These are phyloP conservation scores for Endogone sp. DNA, from an alignment of 192 early-diverging fungal species.

Conservation along the genomic window DNA sequence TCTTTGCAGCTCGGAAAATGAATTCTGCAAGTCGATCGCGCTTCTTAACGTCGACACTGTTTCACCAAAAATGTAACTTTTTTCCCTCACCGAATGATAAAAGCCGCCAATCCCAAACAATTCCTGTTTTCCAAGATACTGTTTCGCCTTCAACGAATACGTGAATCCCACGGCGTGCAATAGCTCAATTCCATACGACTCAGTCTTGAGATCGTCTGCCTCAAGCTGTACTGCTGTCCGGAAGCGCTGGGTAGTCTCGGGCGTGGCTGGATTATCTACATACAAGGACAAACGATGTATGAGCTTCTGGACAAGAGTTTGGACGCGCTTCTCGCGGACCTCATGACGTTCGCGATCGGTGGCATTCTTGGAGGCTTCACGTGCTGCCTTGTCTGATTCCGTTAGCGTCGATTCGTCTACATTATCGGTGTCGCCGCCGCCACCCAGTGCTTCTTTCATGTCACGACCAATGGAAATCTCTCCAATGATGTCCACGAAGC, in stretches of 20 bases:
- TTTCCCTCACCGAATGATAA: constrained; percentile 76
- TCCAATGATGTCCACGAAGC: constrained; percentile 96
- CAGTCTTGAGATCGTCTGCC: constrained; percentile 83
- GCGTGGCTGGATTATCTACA: constrained; percentile 42
- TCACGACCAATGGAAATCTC: constrained; percentile 95
- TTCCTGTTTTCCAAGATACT: constrained; percentile 67
- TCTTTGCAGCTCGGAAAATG: constrained; percentile 84
- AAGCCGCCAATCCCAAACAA: constrained; percentile 70
- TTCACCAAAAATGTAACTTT: constrained; percentile 86
- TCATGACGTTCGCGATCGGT: constrained; percentile 59
- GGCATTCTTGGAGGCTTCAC: constrained; percentile 50
- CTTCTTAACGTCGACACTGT: constrained; percentile 89
- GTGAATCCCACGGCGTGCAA: constrained; percentile 92
- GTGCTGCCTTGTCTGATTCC: constrained; percentile 54
- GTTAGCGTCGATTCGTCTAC: constrained; percentile 11
- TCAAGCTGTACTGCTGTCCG: constrained; percentile 68
- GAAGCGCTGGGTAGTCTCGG: constrained; percentile 49
- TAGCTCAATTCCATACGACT: constrained; percentile 91
- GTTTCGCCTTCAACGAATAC: constrained; percentile 85
- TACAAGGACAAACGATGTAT: constrained; percentile 75
- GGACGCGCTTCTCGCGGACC: constrained; percentile 57
- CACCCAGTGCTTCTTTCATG: constrained; percentile 76
- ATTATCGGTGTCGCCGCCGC: constrained; percentile 50
- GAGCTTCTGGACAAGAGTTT: constrained; percentile 69
- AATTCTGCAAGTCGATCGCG: constrained; percentile 90